Conservation (phyloP, 192 early-diverging fungal genomes). For the Backusella morwellensis region DNA sequence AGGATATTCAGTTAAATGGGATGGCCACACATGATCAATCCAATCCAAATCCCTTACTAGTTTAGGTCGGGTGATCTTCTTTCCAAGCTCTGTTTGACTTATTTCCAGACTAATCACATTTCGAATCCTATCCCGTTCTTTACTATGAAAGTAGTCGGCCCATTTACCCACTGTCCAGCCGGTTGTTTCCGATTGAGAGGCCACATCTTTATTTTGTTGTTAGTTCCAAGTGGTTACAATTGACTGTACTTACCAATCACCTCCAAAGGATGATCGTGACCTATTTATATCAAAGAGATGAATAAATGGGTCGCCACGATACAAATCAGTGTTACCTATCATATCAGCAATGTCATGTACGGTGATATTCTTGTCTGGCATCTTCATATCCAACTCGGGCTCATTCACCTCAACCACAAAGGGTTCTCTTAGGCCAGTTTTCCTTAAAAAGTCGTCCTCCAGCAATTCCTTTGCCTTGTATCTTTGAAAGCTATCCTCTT, state of each 20-base stretch:
- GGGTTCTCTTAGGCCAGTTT: conserved; percentile 67
- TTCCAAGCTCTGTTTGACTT: conserved; percentile 65
- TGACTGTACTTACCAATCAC: conserved; percentile 55
- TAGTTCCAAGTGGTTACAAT: not conserved
- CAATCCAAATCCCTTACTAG: conserved; percentile 88
- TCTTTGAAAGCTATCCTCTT: conserved; percentile 62
- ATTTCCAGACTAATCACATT: conserved; percentile 93
- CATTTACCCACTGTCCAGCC: conserved; percentile 83
- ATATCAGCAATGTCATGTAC: conserved; percentile 57
- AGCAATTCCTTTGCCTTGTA: conserved; percentile 67
- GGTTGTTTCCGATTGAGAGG: conserved; percentile 78
- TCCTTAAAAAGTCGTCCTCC: conserved; percentile 54
- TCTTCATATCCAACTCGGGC: conserved; percentile 72
- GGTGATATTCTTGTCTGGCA: conserved; percentile 64
- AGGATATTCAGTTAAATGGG: conserved; percentile 67
- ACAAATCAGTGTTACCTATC: conserved; percentile 13
- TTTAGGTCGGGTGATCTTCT: conserved; percentile 66
- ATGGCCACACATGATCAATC: conserved; percentile 87
- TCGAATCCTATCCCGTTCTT: conserved; percentile 66
- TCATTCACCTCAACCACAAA: conserved; percentile 67
- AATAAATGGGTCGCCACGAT: too few species aligned
- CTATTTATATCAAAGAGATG: not conserved
- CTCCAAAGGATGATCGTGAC: conserved; percentile 68
- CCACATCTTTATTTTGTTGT: conserved; percentile 56
- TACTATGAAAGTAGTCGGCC: conserved; percentile 74